These are phyloP conservation scores for Podospora pseudocomata DNA, from an alignment of 495 filamentous ascomycete genomes.

Conservation along the genomic window DNA sequence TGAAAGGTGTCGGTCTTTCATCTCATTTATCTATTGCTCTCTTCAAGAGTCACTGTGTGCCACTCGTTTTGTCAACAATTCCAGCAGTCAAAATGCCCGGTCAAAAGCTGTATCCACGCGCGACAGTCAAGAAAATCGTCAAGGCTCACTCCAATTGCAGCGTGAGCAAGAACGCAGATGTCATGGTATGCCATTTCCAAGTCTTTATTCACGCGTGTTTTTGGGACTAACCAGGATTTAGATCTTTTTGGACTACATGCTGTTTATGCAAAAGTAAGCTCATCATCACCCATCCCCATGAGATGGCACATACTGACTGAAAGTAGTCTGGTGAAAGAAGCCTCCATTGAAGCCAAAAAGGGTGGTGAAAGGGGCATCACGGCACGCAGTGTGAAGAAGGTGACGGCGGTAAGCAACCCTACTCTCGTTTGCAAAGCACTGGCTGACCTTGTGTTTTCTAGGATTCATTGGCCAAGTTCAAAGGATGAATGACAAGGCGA, in stretches of 20 bases:
- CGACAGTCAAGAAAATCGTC: slow-evolving; percentile 79
- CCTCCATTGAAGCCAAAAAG: slow-evolving; percentile 70
- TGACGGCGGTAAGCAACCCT: slow-evolving; percentile 60
- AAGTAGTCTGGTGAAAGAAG: slow-evolving; percentile 76
- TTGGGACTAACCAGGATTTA: slow-evolving; percentile 31
- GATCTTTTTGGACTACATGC: slow-evolving; percentile 86
- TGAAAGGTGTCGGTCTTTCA: not conserved
- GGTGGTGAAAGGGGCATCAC: slow-evolving; percentile 68
- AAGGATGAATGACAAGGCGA: slow-evolving; percentile 50
- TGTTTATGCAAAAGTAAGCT: slow-evolving; percentile 82
- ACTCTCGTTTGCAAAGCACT: slow-evolving; percentile 1
- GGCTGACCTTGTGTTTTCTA: slow-evolving; percentile 31
- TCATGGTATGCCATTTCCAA: slow-evolving; percentile 56
- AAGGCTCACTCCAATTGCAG: slow-evolving; percentile 81
- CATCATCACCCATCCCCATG: not conserved
- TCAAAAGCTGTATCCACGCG: slow-evolving; percentile 79
- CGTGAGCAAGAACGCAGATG: slow-evolving; percentile 81
- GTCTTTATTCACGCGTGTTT: slow-evolving; percentile 12
- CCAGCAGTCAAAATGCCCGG: slow-evolving; percentile 41
- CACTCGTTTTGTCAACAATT: not conserved
- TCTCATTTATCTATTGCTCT: not conserved
- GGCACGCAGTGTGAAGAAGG: slow-evolving; percentile 70
- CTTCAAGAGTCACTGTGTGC: not conserved
- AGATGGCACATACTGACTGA: slow-evolving; percentile 11
- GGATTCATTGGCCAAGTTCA: slow-evolving; percentile 73